Conservation (phyloP, 2,329 filamentous ascomycete genomes). For the Epichloe sp. region DNA sequence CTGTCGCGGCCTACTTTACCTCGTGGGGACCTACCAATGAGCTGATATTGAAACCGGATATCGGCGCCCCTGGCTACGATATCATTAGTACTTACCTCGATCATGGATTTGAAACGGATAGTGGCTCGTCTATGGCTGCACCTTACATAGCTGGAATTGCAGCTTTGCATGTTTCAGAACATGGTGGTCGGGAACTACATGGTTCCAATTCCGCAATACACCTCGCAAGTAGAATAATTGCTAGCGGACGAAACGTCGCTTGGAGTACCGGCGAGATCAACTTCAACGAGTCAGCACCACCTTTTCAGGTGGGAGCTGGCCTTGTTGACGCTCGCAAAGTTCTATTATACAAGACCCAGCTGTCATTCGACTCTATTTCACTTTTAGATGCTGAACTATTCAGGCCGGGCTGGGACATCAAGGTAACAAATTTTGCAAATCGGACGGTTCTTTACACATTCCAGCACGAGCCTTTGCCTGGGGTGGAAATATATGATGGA, state of each 20-base stretch:
- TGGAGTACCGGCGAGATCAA: constrained; percentile 13
- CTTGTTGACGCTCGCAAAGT: constrained; percentile 32
- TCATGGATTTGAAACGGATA: constrained; percentile 30
- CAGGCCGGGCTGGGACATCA: constrained; percentile 17
- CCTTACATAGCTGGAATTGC: constrained; percentile 40
- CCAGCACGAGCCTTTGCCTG: constrained; percentile 26
- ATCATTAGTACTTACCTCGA: constrained; percentile 38
- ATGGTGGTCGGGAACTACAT: constrained; percentile 26
- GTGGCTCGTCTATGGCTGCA: constrained; percentile 43
- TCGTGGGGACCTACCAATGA: constrained; percentile 41
- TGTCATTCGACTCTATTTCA: constrained; percentile 29
- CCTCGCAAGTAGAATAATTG: constrained; percentile 21
- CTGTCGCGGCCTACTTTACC: constrained; percentile 31
- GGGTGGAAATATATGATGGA: constrained; percentile 20
- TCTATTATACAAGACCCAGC: constrained; percentile 22
- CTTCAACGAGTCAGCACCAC: constrained; percentile 14
- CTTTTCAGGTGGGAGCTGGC: constrained; percentile 32
- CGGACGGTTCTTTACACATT: constrained; percentile 27
- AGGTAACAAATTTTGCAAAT: constrained; percentile 31
- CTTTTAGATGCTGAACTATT: constrained; percentile 37
- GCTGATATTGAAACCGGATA: constrained; percentile 35
- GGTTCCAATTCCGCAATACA: constrained; percentile 21
- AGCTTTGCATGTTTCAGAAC: constrained; percentile 29
- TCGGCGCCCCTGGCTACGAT: constrained; percentile 34
- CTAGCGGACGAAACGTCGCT: constrained; percentile 19